These are phyloP conservation scores for Epichloe bromicola DNA, from an alignment of 2,329 filamentous ascomycete genomes.

Conservation along the genomic window DNA sequence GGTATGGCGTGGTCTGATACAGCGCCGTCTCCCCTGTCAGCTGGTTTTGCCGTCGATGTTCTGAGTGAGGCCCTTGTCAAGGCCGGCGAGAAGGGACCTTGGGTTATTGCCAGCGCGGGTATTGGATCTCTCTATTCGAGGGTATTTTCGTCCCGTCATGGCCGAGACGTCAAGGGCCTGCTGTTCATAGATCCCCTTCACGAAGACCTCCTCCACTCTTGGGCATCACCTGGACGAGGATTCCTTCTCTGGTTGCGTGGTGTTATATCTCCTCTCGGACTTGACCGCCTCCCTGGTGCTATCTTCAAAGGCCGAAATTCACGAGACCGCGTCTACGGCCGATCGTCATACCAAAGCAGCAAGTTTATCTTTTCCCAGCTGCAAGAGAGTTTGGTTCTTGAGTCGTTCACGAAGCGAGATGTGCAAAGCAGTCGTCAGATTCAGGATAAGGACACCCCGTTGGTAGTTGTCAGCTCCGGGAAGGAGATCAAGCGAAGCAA, in stretches of 20 bases:
- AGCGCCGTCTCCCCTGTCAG: slow-evolving; percentile 83
- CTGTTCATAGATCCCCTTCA: slow-evolving; percentile 82
- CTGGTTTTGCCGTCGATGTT: slow-evolving; percentile 82
- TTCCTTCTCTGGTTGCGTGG: slow-evolving; percentile 82
- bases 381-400: slow-evolving; percentile 83
- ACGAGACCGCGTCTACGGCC: slow-evolving; percentile 75
- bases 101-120: slow-evolving; percentile 76
- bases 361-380: slow-evolving; percentile 83
- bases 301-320: slow-evolving; percentile 69
- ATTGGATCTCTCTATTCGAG: slow-evolving; percentile 81
- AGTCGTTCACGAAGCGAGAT: slow-evolving; percentile 73
- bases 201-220: slow-evolving; percentile 62
- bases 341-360: slow-evolving; percentile 62
- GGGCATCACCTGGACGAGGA: slow-evolving; percentile 56
- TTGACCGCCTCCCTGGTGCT: slow-evolving; percentile 68
- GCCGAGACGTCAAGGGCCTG: slow-evolving; percentile 60
- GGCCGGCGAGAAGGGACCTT: slow-evolving; percentile 75
- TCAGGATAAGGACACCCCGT: slow-evolving; percentile 59
- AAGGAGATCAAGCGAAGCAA: slow-evolving; percentile 50
- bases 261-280: slow-evolving; percentile 71
- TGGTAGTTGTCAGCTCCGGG: slow-evolving; percentile 76
- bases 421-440: slow-evolving; percentile 67
- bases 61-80: slow-evolving; percentile 74
- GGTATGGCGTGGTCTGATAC: slow-evolving; percentile 82
- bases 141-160: slow-evolving; percentile 78